Base-by-base conservation (phyloP, 1,284 basidiomycete genomes). In the Somion occarium region DNA sequence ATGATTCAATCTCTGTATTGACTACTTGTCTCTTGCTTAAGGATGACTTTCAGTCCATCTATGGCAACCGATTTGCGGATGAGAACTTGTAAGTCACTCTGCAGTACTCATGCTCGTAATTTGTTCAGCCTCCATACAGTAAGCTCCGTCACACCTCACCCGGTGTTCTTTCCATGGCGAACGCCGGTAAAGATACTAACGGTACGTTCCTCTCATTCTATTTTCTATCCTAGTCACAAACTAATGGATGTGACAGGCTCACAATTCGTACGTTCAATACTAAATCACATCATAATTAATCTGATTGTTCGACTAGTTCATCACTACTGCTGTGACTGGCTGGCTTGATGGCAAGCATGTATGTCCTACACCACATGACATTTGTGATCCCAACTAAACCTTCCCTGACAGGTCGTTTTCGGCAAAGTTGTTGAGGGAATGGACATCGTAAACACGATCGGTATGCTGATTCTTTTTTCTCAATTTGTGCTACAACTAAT, bases 91-190 rank as follows among this genome's bases (percentile, higher is more conserved):
- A 58, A 68, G 82, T 66, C 18, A n/a, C n/a, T 22, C n/a, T 3
- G 13, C 5, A 42, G 38, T 13, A 38, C 4, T n/a, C n/a, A 26
- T 12, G 22, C 20, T 46, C 25, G 19, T 19, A 37, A 23, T 15
- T 13, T 37, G 7, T 23, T 48, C 39, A 20, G 46, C 24, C 49
- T 38, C 39, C n/a, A 22, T 45, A 48, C 51, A 88, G 88, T 76
- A 91, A 94, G 79, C 86, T 95, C 67, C 85, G 83, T 68, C 93
- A 97, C 76, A 88, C 89, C 58, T 83, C 79, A 41, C 82, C 89
- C 51, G 93, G 93, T 61, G 77, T 81, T 52, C 82, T 96, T 56
- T 95, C 93, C 12, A 97, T 97, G 93, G 93, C 94, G 53, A 98
- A 97, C 67, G 85, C 93, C 57, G 88, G 87, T 64, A 87, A 83